Percentiles rank a stretch among this genome's conserved stretches.
Evolutionary conservation across 192 early-diverging fungal genomes (phyloP).

Genomic region (Mycoemilia scoparia): DNA sequence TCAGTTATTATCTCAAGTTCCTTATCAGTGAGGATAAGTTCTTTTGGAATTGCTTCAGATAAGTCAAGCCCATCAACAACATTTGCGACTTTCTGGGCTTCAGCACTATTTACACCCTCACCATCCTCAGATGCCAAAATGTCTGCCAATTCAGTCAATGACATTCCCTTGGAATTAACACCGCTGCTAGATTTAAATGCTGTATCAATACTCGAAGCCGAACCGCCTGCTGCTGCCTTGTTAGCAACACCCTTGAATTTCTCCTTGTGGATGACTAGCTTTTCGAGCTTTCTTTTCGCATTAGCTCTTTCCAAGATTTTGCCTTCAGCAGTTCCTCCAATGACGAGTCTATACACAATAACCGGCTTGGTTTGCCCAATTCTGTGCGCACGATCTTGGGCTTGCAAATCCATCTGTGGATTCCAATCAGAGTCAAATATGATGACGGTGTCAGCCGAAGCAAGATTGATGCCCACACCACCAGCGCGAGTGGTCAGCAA

Average conservation of each 20-base stretch:
- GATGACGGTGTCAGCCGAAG: conserved; percentile 88
- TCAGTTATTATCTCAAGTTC: conserved; percentile 17
- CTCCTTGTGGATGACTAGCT: conserved; percentile 86
- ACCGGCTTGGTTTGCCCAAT: conserved; percentile 91
- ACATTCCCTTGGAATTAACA: conserved; percentile 20
- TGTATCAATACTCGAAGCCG: neutral
- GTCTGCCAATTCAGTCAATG: conserved; percentile 46
- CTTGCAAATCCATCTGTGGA: conserved; percentile 95
- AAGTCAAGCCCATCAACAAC: conserved; percentile 10
- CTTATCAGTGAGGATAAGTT: conserved; percentile 7
- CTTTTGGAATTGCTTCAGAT: conserved; percentile 7
- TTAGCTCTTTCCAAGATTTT: conserved; percentile 64
- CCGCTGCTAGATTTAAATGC: neutral
- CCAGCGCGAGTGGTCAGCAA: conserved; percentile 89
- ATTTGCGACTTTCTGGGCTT: conserved; percentile 3
- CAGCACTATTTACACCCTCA: conserved; percentile 29
- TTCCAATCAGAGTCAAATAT: conserved; percentile 97
- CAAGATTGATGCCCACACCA: conserved; percentile 92
- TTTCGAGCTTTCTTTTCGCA: conserved; percentile 75
- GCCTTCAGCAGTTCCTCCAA: conserved; percentile 66
- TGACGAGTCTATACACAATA: conserved; percentile 74
- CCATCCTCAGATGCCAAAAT: conserved; percentile 55
- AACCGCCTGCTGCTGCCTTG: neutral
- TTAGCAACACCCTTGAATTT: conserved; percentile 44
- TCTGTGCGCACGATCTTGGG: conserved; percentile 89